A percentile compares a stretch with the other conserved stretches of the same genome.
Conservation (phyloP, 768 basidiomycete species). For the Crepidotus variabilis region DNA sequence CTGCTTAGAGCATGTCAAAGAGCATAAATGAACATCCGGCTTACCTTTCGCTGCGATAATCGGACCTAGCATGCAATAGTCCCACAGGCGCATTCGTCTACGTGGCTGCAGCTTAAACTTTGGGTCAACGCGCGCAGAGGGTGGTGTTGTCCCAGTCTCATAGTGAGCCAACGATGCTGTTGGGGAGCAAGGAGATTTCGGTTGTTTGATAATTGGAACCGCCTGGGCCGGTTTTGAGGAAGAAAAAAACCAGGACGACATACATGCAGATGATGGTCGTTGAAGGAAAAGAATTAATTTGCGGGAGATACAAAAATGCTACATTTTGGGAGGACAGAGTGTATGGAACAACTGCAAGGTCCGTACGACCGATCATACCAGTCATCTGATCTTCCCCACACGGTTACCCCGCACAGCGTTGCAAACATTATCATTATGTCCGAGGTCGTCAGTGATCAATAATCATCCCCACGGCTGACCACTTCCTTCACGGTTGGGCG, state of each 20-base stretch:
- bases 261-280: conserved; percentile 16
- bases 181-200: conserved; percentile 23
- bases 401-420: conserved; percentile 16
- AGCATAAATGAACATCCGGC: conserved; percentile 3
- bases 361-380: conserved; percentile 14
- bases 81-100: conserved; percentile 58
- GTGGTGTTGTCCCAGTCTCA: conserved; percentile 63
- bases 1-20: conserved; percentile 3
- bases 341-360: conserved; percentile 17
- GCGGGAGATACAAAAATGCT: conserved; percentile 2
- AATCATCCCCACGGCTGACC: conserved; percentile 82
- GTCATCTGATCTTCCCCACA: conserved; percentile 22
- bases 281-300: conserved; percentile 9
- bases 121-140: conserved; percentile 69
- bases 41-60: conserved; percentile 66
- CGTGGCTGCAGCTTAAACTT: conserved; percentile 57
- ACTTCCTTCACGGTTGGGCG: conserved; percentile 85
- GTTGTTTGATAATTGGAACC: conserved; percentile 15
- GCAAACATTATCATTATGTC: neutral
- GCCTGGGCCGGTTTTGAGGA: conserved; percentile 11
- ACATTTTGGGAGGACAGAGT: conserved; percentile 3
- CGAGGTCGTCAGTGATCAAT: conserved; percentile 32
- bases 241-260: conserved; percentile 22
- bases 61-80: conserved; percentile 70
- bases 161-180: conserved; percentile 46